Evolutionary conservation across 2,329 filamentous ascomycete species (phyloP).

Genomic region (Eurotiales sp.): DNA sequence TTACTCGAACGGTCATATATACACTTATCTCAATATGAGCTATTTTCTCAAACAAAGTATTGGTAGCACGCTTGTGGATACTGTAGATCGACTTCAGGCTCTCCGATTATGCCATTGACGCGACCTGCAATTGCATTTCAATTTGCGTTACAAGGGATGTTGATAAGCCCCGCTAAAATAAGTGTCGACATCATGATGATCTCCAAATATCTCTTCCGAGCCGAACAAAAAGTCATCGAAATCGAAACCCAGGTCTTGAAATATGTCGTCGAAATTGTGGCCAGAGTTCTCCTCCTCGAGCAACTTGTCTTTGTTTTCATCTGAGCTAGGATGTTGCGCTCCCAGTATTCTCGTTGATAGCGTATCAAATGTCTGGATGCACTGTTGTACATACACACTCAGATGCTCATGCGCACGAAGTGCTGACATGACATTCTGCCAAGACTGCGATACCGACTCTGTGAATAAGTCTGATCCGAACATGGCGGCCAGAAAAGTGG

Average conservation of each 20-base stretch:
- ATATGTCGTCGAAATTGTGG: background rate
- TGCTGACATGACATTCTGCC: conserved; percentile 20
- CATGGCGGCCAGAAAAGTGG: conserved; percentile 21
- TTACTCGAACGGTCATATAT: too few species aligned
- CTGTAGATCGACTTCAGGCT: too few species aligned
- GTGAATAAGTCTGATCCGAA: conserved; percentile 23
- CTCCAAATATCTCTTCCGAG: background rate
- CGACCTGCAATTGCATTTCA: too few species aligned
- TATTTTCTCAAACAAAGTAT: too few species aligned
- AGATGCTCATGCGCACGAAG: conserved; percentile 18
- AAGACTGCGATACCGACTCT: conserved; percentile 22
- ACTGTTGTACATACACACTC: conserved; percentile 10
- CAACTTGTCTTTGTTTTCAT: background rate
- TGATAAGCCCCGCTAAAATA: too few species aligned
- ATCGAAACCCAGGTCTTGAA: conserved; percentile 1
- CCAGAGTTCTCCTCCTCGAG: background rate
- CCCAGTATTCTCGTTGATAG: conserved; percentile 5
- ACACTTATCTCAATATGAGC: too few species aligned
- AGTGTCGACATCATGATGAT: background rate
- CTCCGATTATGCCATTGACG: too few species aligned
- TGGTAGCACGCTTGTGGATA: too few species aligned
- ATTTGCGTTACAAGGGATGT: too few species aligned
- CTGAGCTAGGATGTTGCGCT: background rate
- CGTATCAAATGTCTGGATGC: conserved; percentile 9
- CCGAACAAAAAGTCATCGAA: conserved; percentile 6